Percentiles rank a stretch among this genome's conserved stretches.
Conservation (phyloP, 129 eudicot species). For the Oenanthe sinensis region DNA sequence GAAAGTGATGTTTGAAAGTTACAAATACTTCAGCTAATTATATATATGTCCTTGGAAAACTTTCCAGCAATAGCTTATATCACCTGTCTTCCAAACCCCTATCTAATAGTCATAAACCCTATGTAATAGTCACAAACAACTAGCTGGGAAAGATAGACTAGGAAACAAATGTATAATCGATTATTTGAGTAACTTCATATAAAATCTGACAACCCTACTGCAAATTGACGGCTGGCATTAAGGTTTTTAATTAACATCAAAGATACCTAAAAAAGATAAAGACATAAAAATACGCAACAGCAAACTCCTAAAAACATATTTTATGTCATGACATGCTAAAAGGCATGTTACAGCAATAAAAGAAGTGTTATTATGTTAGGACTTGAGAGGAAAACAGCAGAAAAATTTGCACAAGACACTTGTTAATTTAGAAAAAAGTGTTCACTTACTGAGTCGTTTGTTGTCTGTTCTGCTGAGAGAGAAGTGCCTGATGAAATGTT, state of each 20-base stretch:
- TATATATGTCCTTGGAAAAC: background rate
- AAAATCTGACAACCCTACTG: background rate
- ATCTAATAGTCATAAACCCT: background rate
- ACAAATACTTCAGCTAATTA: background rate
- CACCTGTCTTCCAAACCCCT: background rate
- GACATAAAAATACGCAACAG: background rate
- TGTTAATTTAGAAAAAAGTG: background rate
- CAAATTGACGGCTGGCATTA: background rate
- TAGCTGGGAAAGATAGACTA: background rate
- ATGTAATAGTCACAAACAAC: background rate
- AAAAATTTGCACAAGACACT: background rate
- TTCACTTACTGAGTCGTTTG: conserved; percentile 51
- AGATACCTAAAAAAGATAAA: background rate
- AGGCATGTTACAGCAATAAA: background rate
- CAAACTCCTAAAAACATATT: background rate
- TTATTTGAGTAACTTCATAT: background rate
- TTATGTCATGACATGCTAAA: background rate
- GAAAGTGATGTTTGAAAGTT: background rate
- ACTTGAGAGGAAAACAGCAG: background rate
- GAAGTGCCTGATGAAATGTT: conserved; percentile 50
- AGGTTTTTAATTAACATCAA: background rate
- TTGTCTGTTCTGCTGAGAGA: conserved; percentile 58
- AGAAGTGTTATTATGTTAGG: background rate
- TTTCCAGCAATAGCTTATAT: background rate
- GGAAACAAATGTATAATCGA: background rate